These are phyloP conservation scores for Akanthomyces dipterigenus DNA, from an alignment of 2,329 filamentous ascomycete genomes.

Conservation along the genomic window DNA sequence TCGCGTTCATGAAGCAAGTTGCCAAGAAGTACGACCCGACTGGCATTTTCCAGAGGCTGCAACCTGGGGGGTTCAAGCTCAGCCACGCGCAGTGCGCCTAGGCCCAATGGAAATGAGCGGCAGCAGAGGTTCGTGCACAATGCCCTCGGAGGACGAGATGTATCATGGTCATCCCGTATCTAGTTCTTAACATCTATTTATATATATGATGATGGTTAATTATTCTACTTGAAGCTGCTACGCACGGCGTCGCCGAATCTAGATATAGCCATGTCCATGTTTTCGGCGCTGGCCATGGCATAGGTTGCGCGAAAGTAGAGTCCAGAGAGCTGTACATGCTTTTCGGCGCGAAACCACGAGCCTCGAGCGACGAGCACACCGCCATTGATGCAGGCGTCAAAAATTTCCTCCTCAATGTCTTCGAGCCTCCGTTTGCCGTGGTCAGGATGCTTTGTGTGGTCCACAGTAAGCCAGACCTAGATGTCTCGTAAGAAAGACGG, in stretches of 20 bases:
- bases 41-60: conserved; percentile 26
- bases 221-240: not conserved
- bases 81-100: not conserved
- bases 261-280: conserved; percentile 65
- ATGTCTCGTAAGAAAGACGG: not conserved
- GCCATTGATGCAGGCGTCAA: conserved; percentile 65
- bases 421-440: conserved; percentile 45
- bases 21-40: conserved; percentile 27
- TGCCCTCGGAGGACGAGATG: not conserved
- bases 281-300: conserved; percentile 66
- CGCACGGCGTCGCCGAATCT: conserved; percentile 71
- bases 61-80: conserved; percentile 24
- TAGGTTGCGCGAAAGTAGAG: conserved; percentile 90
- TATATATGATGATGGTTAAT: not conserved
- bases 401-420: conserved; percentile 80
- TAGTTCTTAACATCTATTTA: not conserved
- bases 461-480: conserved; percentile 66
- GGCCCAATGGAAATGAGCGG: not conserved
- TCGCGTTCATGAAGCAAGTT: conserved; percentile 22
- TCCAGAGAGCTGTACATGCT: conserved; percentile 48
- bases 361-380: conserved; percentile 78
- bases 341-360: conserved; percentile 84
- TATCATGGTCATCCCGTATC: not conserved
- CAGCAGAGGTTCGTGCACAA: too few species aligned
- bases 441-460: conserved; percentile 60